Conservation (phyloP, 2,329 filamentous ascomycete genomes). For the Lasiodiplodia hormozganensis region DNA sequence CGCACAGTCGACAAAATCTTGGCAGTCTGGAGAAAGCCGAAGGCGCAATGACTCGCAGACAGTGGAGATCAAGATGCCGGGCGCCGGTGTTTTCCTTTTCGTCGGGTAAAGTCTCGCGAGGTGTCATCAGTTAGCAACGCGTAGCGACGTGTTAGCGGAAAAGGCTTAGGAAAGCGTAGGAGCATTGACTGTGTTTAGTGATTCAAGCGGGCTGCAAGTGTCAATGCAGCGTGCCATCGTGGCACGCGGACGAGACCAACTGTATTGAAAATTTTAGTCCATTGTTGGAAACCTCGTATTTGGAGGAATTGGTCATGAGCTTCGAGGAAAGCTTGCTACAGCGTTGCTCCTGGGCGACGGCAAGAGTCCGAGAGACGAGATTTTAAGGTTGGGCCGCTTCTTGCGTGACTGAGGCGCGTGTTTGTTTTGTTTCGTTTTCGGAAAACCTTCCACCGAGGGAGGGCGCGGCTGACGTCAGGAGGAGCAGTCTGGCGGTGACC, state of each 20-base stretch:
- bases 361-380: neutral
- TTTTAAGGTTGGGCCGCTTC: neutral
- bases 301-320: neutral
- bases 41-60: neutral
- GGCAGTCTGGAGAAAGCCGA: neutral
- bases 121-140: neutral
- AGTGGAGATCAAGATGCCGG: neutral
- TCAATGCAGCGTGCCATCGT: neutral
- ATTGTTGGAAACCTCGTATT: neutral
- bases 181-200: neutral
- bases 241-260: neutral
- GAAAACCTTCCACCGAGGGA: conserved; percentile 20
- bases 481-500: conserved; percentile 3
- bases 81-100: neutral
- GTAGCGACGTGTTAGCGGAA: neutral
- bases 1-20: neutral
- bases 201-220: neutral
- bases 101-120: neutral
- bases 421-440: conserved; percentile 1
- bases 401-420: neutral
- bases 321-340: neutral
- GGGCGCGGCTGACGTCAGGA: conserved; percentile 13
- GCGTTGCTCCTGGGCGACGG: neutral
- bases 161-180: neutral
- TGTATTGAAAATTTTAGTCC: neutral